Conservation (phyloP, 495 filamentous ascomycete genomes). For the Friedmanniomyces endolithicus region DNA sequence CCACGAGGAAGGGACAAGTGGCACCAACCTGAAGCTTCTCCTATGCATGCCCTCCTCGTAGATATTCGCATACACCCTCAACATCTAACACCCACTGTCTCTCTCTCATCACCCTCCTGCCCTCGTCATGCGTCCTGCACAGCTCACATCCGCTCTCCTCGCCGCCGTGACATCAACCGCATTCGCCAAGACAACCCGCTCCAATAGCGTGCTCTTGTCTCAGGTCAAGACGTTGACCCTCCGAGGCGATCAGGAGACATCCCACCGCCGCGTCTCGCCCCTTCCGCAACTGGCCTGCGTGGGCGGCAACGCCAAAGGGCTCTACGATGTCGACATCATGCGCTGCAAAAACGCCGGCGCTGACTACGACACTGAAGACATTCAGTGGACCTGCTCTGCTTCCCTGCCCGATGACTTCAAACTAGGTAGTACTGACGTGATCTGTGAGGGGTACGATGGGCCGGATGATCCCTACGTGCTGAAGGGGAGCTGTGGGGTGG, state of each 20-base stretch:
- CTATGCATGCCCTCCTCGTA: background rate
- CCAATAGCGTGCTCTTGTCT: slow-evolving; percentile 52
- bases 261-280: slow-evolving; percentile 60
- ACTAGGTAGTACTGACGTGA: slow-evolving; percentile 77
- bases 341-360: slow-evolving; percentile 74
- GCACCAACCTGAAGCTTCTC: no score
- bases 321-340: slow-evolving; percentile 67
- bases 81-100: background rate
- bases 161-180: background rate
- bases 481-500: slow-evolving; percentile 83
- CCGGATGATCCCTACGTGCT: slow-evolving; percentile 71
- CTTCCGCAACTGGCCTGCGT: slow-evolving; percentile 76
- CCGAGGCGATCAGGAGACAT: slow-evolving; percentile 47
- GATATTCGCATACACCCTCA: background rate
- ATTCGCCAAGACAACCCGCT: slow-evolving; percentile 28
- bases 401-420: slow-evolving; percentile 72
- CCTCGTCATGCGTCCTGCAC: background rate
- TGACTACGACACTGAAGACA: slow-evolving; percentile 33
- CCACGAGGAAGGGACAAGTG: background rate
- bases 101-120: background rate
- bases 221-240: slow-evolving; percentile 70
- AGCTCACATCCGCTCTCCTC: background rate
- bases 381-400: slow-evolving; percentile 84
- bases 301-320: slow-evolving; percentile 47
- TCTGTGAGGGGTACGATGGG: slow-evolving; percentile 76